phyloP scores from a whole-genome alignment of 2,329 filamentous ascomycete genomes.

The Colletotrichum orbiculare region DNA sequence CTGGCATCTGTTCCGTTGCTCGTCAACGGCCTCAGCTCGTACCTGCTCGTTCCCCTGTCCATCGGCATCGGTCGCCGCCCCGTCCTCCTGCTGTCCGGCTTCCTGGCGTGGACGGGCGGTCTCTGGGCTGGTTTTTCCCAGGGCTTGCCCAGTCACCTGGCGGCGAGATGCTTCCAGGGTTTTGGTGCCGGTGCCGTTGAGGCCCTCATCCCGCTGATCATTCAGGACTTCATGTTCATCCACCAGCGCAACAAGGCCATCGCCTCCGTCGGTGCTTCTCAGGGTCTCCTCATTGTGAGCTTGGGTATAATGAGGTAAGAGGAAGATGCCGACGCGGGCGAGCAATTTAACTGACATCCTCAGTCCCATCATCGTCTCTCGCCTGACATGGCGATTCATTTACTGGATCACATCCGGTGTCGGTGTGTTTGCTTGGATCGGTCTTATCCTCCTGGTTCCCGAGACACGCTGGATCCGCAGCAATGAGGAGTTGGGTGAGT shows the following conservation, averaged over 20 bases:
- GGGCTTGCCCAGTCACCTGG: constrained; percentile 45
- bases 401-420: constrained; percentile 48
- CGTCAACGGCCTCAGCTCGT: constrained; percentile 48
- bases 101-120: constrained; percentile 48
- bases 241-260: constrained; percentile 50
- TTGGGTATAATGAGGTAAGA: constrained; percentile 41
- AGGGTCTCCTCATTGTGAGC: constrained; percentile 45
- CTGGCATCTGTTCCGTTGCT: constrained; percentile 49
- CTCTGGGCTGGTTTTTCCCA: constrained; percentile 49
- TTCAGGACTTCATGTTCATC: constrained; percentile 52
- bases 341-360: background rate
- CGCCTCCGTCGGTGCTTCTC: constrained; percentile 44
- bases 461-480: constrained; percentile 50
- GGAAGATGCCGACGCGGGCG: background rate
- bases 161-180: constrained; percentile 48
- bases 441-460: constrained; percentile 48
- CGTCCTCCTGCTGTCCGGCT: constrained; percentile 47
- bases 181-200: constrained; percentile 50
- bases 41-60: constrained; percentile 52
- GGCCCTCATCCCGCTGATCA: constrained; percentile 50
- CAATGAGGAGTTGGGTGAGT: constrained; percentile 44
- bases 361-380: constrained; percentile 44
- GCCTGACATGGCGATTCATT: constrained; percentile 48
- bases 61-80: constrained; percentile 50
- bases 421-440: constrained; percentile 47